Evolutionary conservation across 345 rosid species (phyloP).

Genomic region (Melaleuca alternifolia): DNA sequence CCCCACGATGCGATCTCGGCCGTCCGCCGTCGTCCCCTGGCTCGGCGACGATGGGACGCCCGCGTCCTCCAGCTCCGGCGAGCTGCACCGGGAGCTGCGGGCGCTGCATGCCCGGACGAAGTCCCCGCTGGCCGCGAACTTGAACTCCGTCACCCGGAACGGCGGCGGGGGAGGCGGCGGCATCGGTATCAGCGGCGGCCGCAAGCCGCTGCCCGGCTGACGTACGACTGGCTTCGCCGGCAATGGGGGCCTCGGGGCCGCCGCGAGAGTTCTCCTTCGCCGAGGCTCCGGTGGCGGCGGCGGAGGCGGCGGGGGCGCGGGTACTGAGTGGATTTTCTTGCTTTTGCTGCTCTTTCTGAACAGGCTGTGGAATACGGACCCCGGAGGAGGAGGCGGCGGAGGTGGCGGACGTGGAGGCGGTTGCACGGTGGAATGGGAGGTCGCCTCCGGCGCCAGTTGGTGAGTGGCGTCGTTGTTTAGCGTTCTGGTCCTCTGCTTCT

Average conservation of each 20-base stretch:
- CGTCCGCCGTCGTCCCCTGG: not conserved
- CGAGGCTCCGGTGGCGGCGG: not conserved
- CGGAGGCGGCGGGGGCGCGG: slow-evolving; percentile 45
- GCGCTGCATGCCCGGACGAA: slow-evolving; percentile 43
- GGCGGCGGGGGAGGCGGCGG: slow-evolving; percentile 73
- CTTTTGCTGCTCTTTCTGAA: slow-evolving; percentile 53
- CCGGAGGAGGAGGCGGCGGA: slow-evolving; percentile 54
- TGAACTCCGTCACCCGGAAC: slow-evolving; percentile 31
- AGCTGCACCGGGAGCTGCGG: slow-evolving; percentile 52
- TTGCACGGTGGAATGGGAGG: slow-evolving; percentile 9
- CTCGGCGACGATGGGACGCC: not conserved
- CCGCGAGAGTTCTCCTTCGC: slow-evolving; percentile 1
- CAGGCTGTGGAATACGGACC: slow-evolving; percentile 49
- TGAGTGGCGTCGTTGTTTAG: not conserved
- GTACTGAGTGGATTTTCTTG: slow-evolving; percentile 44
- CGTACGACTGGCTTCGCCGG: slow-evolving; percentile 25
- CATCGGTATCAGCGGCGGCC: slow-evolving; percentile 21
- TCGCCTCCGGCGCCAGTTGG: slow-evolving; percentile 5
- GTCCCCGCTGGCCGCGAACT: slow-evolving; percentile 35
- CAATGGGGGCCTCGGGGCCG: slow-evolving; percentile 49
- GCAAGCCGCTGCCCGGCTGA: slow-evolving; percentile 19
- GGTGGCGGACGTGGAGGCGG: slow-evolving; percentile 63
- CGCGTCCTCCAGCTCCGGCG: slow-evolving; percentile 28
- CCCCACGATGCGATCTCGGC: not conserved
- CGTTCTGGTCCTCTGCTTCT: slow-evolving; percentile 36